Evolutionary conservation across 768 basidiomycete genomes (phyloP).

Genomic region (Lepiota brunneoincarnata): DNA sequence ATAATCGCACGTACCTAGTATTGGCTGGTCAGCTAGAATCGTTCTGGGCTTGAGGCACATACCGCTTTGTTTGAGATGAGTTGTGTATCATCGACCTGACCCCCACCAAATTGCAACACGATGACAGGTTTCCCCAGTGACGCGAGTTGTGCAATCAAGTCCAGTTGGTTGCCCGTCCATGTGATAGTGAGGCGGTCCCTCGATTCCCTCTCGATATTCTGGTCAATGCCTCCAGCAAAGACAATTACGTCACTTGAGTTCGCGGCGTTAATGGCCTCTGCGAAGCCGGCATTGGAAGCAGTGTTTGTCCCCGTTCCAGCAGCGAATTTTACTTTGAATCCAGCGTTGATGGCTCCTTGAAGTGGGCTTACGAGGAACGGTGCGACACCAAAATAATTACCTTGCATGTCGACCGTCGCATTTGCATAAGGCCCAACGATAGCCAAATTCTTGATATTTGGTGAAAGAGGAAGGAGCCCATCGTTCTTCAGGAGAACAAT

Average conservation of each 20-base stretch:
- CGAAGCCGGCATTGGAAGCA: conserved; percentile 41
- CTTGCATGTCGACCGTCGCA: conserved; percentile 55
- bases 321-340: conserved; percentile 42
- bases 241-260: conserved; percentile 46
- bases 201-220: conserved; percentile 44
- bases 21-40: not conserved
- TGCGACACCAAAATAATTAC: conserved; percentile 53
- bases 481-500: conserved; percentile 66
- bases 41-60: conserved; percentile 11
- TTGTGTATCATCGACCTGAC: conserved; percentile 48
- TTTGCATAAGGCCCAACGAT: conserved; percentile 60
- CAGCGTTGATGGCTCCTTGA: conserved; percentile 43
- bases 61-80: conserved; percentile 44
- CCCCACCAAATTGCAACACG: conserved; percentile 55
- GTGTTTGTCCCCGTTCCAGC: conserved; percentile 39
- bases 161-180: conserved; percentile 57
- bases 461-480: conserved; percentile 50
- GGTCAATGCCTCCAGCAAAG: conserved; percentile 55
- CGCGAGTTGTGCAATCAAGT: conserved; percentile 42
- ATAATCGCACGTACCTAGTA: conserved; percentile 49
- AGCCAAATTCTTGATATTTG: conserved; percentile 45
- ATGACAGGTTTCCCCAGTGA: conserved; percentile 49
- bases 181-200: conserved; percentile 44
- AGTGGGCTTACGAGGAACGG: conserved; percentile 56
- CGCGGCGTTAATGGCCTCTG: conserved; percentile 50